Base-by-base conservation (phyloP, 2,329 filamentous ascomycete genomes). In the Cadophora gregata region DNA sequence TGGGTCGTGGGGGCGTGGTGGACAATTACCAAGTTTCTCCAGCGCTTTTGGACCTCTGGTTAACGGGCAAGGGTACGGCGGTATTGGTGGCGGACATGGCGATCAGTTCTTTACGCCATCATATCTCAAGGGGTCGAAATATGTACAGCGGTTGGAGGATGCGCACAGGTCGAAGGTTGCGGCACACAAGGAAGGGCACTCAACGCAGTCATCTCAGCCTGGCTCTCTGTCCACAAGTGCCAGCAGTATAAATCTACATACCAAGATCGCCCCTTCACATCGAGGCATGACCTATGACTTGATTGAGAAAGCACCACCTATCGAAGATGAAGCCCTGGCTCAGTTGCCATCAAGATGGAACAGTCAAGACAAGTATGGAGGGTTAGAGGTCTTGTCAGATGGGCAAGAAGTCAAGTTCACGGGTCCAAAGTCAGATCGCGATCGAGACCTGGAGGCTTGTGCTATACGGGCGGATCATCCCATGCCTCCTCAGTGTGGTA, bases 401-500 rank as follows among this genome's bases (percentile, higher is more conserved):
- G 93, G 93, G 1, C 82, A 89, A 61, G 90, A 95, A 74, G 88
- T 96, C 64, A 88, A 86, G 73, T 86, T 85, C 72, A 79, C 79
- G 0, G 82, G 83, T 0, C 74, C 79, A 0, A 85, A 84, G 73
- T 80, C 78, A 27, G 75, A 81, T 38, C 68, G 72, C 51, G 84
- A 87, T 59, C 81, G 83, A 60, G 87, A 89, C 8, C 83, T 91
- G 75, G 96, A 98, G 77, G 92, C 93, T 21, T 93, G 89, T 42
- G 88, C 92, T 14, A 88, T 97, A 66, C 88, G 96, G 64, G 88
- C 94, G 31, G 91, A 99, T 78, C 84, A 93, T 77, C 87, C 89
- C 59, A 97, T 98, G 88, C 93, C 96, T 4, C 85, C 88, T 42
- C 91, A 97, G 75, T 96, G 92, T 72, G 96, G 96, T 1, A 90